Evolutionary conservation across 331 rosid species (phyloP), one percentile per base, ranked within the genome.

Genomic region (Rosa hybrid): DNA sequence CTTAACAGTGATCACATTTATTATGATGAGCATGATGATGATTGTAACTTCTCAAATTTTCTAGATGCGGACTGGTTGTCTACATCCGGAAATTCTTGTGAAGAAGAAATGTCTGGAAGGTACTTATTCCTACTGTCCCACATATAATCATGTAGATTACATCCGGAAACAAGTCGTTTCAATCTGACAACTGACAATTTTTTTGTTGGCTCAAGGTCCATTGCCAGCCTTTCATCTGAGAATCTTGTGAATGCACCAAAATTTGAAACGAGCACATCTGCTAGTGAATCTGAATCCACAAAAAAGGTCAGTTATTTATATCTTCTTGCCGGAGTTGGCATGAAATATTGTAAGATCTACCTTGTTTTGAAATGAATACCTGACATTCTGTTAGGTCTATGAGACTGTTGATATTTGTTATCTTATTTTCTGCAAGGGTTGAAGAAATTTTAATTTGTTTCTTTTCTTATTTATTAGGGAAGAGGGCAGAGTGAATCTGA

Each of bases 81-180:
- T 70, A 87, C 99, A 16, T 91, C 98, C 16, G 99, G 88, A 85
- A 93, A 90, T 85, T 93, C 99, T 59, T 88, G 93, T 83, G 98
- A 93, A 91, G 98, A 93, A 75, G 99, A 96, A 71, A 60, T 82
- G 64, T 83, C 79, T 80, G 92, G 81, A 83, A 87, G 99, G 99
- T 96, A 86, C 78, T 85, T 80, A 14, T 48, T 67, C 70, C 46
- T 75, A 50, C 69, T 8, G 25, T 63, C 73, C 12, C 72, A 78
- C 11, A 42, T 42, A 17, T n/a, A 59, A 39, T 34, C 57, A 42
- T 54, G 72, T 67, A 25, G 60, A 44, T 62, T 76, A 42, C 44
- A 76, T 54, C 38, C 1, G 46, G 20, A 56, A 63, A 64, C 17
- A 62, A 60, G 4, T 45, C 1, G 4, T 45, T 6, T 27, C 20